Evolutionary conservation across 495 filamentous ascomycete genomes (phyloP), one percentile per base, ranked within the genome.

Genomic region (Tuber indicum): DNA sequence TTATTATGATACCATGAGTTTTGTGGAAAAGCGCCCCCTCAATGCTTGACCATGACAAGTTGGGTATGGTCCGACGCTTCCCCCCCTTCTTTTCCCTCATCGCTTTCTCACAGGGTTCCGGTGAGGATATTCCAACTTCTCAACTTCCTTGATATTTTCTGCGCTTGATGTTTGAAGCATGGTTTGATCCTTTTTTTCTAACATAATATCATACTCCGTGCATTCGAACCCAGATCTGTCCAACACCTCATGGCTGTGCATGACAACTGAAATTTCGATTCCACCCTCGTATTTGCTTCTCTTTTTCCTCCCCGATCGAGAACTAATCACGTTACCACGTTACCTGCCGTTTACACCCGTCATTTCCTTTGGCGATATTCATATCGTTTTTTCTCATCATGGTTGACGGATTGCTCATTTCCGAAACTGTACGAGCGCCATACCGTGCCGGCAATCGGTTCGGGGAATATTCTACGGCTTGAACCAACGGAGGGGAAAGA

Each of bases 161-260:
- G 9, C 58, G 58, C 58, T 32, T 66, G 58, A 66, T 66, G 58
- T 66, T 66, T 66, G 58, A 32, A 66, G 58, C 26, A 12, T 66
- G 58, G 58, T 66, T 66, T 66, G 58, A 66, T 66, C 58, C 58
- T 62, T 66, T 62, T n/a, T 66, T 32, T 66, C 58, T 66, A 66
- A 66, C 26, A 32, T 66, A 66, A 17, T 43, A 46, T 66, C 58
- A 32, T 66, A 17, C n/a, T 66, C 26, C 58, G 26, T n/a, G 9
- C 10, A 32, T 66, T 32, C 58, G 26, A 17, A 66, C 4, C 58
- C 14, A 66, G 58, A 32, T n/a, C 23, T 32, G 10, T 66, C 58
- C 58, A 32, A 66, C 58, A 66, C 10, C 32, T 32, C 58, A 17
- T 32, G 58, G 58, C 58, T 32, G 26, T 66, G 58, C 5, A 66